Base-by-base conservation (phyloP, 1,284 basidiomycete species). In the Melampsora abietis-canadensis region DNA sequence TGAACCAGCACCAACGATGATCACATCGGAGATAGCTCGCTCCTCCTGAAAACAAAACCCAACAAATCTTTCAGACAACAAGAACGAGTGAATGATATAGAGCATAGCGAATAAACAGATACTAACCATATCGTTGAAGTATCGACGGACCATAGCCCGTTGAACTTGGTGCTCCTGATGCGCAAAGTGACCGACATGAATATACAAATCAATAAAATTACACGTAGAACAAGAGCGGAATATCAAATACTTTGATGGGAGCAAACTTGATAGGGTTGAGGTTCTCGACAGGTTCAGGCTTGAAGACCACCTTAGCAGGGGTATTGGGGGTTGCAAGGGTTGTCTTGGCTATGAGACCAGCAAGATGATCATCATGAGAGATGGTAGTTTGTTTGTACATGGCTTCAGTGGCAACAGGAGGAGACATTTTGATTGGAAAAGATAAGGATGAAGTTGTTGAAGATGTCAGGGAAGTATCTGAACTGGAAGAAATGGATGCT, bases 1-100 rank as follows among this genome's bases (percentile, higher is more conserved):
- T 75, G 88, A 90, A 54, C 91, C 90, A 5, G 89, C 90, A 17
- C 90, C 91, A 77, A 92, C 85, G 78, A 92, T 88, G 65, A 91
- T 88, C 15, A 92, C 87, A 79, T 92, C 91, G 34, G 89, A 90
- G 14, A 92, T 83, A 37, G 86, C 87, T 59, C 88, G 85, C 60
- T 90, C 89, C 80, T 90, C 89, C 88, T 73, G 44, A 80, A 90
- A 89, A 27, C 21, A 24, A 87, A 90, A 77, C 82, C 85, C 78
- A 85, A 85, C 82, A 88, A 89, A 84, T 89, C 89, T 3, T 15
- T 40, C 14, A 40, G 40, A 40, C 40, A 40, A 12, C 10, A 40
- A 40, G 40, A 14, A 3, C 10, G 8, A 37, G 10, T 40, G 40
- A 37, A 40, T 40, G 40, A 40, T 14, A 85, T 82, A 89, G 89